These are phyloP conservation scores for Mucor piriformis DNA, from an alignment of 371 early-diverging fungal genomes.

Conservation along the genomic window DNA sequence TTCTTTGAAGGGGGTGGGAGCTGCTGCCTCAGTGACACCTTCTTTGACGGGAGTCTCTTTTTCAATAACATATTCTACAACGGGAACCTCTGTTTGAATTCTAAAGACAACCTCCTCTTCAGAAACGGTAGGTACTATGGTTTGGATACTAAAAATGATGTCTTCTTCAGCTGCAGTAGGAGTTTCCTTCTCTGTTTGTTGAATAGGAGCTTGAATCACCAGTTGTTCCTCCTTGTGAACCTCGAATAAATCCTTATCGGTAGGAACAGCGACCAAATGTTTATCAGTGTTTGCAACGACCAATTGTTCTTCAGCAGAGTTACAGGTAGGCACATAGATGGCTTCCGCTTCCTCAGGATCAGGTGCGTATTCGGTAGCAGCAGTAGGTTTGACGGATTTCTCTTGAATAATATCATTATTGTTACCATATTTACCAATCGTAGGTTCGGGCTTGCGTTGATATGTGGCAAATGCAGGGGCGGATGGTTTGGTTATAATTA, in stretches of 20 bases:
- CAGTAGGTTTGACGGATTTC: background rate
- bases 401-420: background rate
- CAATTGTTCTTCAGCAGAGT: conserved; percentile 7
- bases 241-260: conserved; percentile 6
- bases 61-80: background rate
- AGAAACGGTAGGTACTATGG: too few relatives aligned
- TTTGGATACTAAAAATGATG: too few relatives aligned
- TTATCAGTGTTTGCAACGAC: conserved; percentile 5
- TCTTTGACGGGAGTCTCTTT: background rate
- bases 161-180: background rate
- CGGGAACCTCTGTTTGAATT: background rate
- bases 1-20: background rate
- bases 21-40: background rate
- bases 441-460: background rate
- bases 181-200: background rate
- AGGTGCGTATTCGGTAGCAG: background rate
- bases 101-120: background rate
- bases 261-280: conserved; percentile 1
- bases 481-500: background rate
- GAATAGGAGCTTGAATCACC: background rate
- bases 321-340: conserved; percentile 6
- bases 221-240: background rate
- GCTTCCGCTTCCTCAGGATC: conserved; percentile 3
- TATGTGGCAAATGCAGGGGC: background rate
- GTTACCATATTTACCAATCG: background rate